Percentiles rank a stretch among this genome's conserved stretches.
These are phyloP conservation scores for Candida nanaspora DNA, from an alignment of 805 yeast genomes.

Conservation along the genomic window DNA sequence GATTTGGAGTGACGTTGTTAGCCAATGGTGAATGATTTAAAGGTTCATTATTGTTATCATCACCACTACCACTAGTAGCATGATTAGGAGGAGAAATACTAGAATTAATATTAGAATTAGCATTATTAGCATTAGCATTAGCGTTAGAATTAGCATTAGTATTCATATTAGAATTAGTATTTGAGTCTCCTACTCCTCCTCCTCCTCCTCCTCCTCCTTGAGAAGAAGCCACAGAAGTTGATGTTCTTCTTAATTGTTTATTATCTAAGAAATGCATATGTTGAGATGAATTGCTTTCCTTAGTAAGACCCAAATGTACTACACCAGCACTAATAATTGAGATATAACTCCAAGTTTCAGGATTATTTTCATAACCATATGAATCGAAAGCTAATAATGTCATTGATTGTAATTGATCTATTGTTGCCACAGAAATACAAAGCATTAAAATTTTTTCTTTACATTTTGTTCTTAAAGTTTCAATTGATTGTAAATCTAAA, in stretches of 20 bases:
- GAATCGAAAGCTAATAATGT: conserved; percentile 16
- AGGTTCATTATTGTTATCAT: no score
- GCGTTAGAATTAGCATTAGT: no score
- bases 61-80: not conserved
- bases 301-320: conserved; percentile 13
- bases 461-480: conserved; percentile 6
- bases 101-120: not conserved
- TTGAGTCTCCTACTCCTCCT: no score
- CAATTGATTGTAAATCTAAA: conserved; percentile 1
- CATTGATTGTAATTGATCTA: conserved; percentile 18
- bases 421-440: conserved; percentile 15
- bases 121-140: no score
- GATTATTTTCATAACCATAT: conserved; percentile 15
- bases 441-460: conserved; percentile 13
- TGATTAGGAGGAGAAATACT: not conserved
- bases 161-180: no score
- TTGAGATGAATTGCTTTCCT: conserved; percentile 6
- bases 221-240: conserved; percentile 1
- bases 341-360: conserved; percentile 17
- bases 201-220: not conserved
- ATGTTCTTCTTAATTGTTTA: conserved; percentile 3
- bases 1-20: not conserved
- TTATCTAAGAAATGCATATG: conserved; percentile 6
- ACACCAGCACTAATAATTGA: conserved; percentile 17
- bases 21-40: not conserved